Evolutionary conservation across 345 rosid genomes (phyloP), one percentile per base, ranked within the genome.

Genomic region (Microthlaspi erraticum): DNA sequence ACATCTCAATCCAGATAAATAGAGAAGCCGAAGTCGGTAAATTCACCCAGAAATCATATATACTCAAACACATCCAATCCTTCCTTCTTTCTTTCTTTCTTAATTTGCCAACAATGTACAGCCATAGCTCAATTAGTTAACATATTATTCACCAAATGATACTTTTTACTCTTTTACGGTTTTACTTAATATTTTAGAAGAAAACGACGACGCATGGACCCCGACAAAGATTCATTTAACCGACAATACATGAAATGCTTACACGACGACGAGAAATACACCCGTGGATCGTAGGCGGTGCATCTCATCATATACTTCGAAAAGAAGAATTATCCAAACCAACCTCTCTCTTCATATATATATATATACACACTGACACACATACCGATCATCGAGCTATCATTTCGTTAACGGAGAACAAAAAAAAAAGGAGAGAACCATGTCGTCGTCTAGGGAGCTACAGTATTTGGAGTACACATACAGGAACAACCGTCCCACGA

Each of bases 401-500:
- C 26, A 19, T 4, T 18, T 58, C 48, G 23, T 50, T 44, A 48
- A 33, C 26, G 31, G 42, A 64, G 38, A 31, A 32, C 1, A 18
- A 52, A 2, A 23, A 9, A 8, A 20, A 4, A 37, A 17, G 45
- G 20, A 64, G 34, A 56, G 5, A 46, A 57, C 11, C 6, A 70
- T 74, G 78, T 60, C 78, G 52, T 60, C 65, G 66, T 63, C 79
- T 2, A 76, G 58, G 69, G 79, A 76, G 66, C 71, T 76, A 54
- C 79, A 70, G 64, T 76, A 76, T 66, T 64, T 76, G 74, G 75
- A 76, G 55, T 70, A 70, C 61, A 76, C 75, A 5, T 76, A 76
- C 50, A 63, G 79, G 5, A 76, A 76, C 79, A 76, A 76, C 36
- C 79, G 75, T 69, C 79, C 79, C 38, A 70, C 79, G 39, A 76